Percentiles rank a stretch among this genome's conserved stretches.
phyloP scores from a whole-genome alignment of 225 moss, liverwort and hornwort genomes.

The Bryum argenteum region DNA sequence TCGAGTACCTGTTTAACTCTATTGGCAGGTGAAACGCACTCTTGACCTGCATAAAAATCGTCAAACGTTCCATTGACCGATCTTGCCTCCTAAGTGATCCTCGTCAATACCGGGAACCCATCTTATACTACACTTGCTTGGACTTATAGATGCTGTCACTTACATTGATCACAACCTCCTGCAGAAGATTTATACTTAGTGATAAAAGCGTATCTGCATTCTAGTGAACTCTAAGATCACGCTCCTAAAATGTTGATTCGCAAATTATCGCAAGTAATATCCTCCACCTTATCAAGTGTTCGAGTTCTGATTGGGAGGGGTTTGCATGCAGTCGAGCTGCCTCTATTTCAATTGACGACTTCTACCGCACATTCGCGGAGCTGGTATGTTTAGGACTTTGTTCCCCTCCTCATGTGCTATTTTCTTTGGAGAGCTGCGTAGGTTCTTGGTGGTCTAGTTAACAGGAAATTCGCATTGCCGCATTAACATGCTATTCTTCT shows the following conservation, averaged over 20 bases:
- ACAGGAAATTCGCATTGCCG: background rate
- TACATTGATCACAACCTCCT: too few species aligned
- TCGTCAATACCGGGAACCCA: too few species aligned
- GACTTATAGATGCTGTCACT: too few species aligned
- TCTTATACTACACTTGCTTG: too few species aligned
- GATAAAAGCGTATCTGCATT: too few species aligned
- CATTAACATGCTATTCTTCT: slow-evolving; percentile 3
- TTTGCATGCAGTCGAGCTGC: slow-evolving; percentile 64
- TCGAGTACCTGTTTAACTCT: slow-evolving; percentile 77
- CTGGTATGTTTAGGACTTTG: slow-evolving; percentile 47
- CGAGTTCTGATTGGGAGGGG: slow-evolving; percentile 24
- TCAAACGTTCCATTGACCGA: background rate
- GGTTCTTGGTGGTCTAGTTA: slow-evolving; percentile 10
- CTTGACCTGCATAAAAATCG: background rate
- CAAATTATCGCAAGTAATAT: too few species aligned
- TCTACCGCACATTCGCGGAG: slow-evolving; percentile 77
- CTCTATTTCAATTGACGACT: slow-evolving; percentile 82
- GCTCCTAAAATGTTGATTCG: too few species aligned
- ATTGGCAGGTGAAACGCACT: slow-evolving; percentile 54
- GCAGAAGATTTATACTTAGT: too few species aligned
- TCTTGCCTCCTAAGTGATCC: too few species aligned
- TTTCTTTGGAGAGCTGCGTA: slow-evolving; percentile 9
- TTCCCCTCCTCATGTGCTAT: background rate
- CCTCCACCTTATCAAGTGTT: slow-evolving; percentile 9
- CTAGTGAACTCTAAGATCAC: too few species aligned